Evolutionary conservation across 345 rosid genomes (phyloP).

Genomic region (Populus davidiana): DNA sequence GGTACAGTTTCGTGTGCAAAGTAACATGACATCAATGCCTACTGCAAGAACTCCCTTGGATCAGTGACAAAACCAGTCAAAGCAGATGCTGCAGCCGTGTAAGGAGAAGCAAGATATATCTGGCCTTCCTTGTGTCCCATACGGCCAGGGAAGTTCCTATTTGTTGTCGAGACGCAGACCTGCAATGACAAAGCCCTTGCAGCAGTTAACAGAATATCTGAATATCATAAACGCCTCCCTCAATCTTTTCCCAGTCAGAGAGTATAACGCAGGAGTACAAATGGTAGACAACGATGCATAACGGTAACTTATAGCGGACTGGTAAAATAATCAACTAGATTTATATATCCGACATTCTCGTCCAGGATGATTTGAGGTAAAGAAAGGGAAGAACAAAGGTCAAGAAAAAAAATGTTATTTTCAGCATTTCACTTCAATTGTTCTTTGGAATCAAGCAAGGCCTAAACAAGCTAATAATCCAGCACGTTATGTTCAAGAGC

Average conservation of each 20-base stretch:
- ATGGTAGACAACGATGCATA: neutral
- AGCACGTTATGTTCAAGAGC: neutral
- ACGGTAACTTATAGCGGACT: neutral
- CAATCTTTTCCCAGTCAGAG: neutral
- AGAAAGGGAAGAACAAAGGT: neutral
- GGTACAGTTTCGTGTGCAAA: neutral
- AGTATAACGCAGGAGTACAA: neutral
- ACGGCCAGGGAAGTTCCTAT: slow-evolving; percentile 97
- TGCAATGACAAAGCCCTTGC: slow-evolving; percentile 17
- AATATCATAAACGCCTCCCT: neutral
- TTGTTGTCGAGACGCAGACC: slow-evolving; percentile 83
- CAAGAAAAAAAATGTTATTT: neutral
- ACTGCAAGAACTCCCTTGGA: slow-evolving; percentile 93
- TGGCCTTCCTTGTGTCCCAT: slow-evolving; percentile 99
- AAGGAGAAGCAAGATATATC: slow-evolving; percentile 91
- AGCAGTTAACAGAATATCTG: neutral
- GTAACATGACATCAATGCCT: slow-evolving; percentile 9
- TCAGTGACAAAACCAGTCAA: slow-evolving; percentile 91
- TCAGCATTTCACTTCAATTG: neutral
- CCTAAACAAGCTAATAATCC: neutral
- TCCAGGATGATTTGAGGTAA: neutral
- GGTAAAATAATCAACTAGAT: neutral
- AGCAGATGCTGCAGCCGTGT: slow-evolving; percentile 96
- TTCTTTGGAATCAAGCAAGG: neutral
- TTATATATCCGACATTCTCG: neutral